A percentile compares a stretch with the other conserved stretches of the same genome.
phyloP scores from a whole-genome alignment of 371 early-diverging fungal genomes.

The Apophysomyces elegans region DNA sequence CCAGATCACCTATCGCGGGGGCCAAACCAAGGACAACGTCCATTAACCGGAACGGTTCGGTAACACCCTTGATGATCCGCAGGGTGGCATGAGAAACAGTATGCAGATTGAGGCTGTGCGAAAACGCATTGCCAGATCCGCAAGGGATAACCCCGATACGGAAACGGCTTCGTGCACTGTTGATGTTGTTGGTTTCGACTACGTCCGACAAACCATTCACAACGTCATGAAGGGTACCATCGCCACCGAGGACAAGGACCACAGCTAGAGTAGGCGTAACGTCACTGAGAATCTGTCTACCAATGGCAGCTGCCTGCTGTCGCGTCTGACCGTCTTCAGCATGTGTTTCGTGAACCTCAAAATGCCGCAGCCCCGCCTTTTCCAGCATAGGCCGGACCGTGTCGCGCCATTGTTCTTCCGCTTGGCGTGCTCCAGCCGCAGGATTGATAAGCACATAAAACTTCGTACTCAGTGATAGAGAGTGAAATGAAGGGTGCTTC shows the following conservation, averaged over 20 bases:
- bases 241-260: conserved; percentile 50
- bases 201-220: conserved; percentile 46
- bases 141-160: conserved; percentile 45
- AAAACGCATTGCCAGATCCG: conserved; percentile 54
- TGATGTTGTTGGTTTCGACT: neutral
- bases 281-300: neutral
- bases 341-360: conserved; percentile 17
- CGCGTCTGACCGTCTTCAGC: conserved; percentile 14
- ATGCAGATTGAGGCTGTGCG: conserved; percentile 36
- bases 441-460: conserved; percentile 28
- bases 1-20: conserved; percentile 8
- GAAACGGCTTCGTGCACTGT: conserved; percentile 1
- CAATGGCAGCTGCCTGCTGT: conserved; percentile 15
- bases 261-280: conserved; percentile 2
- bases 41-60: conserved; percentile 36
- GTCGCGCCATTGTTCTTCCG: conserved; percentile 18
- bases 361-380: conserved; percentile 16
- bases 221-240: conserved; percentile 53
- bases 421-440: conserved; percentile 26
- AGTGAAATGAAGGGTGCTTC: neutral
- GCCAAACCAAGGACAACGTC: conserved; percentile 36
- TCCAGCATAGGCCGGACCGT: conserved; percentile 29
- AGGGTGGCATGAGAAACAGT: conserved; percentile 38
- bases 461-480: neutral
- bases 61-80: conserved; percentile 35